phyloP scores from a whole-genome alignment of 495 filamentous ascomycete species.

The Neurospora cerealis region DNA sequence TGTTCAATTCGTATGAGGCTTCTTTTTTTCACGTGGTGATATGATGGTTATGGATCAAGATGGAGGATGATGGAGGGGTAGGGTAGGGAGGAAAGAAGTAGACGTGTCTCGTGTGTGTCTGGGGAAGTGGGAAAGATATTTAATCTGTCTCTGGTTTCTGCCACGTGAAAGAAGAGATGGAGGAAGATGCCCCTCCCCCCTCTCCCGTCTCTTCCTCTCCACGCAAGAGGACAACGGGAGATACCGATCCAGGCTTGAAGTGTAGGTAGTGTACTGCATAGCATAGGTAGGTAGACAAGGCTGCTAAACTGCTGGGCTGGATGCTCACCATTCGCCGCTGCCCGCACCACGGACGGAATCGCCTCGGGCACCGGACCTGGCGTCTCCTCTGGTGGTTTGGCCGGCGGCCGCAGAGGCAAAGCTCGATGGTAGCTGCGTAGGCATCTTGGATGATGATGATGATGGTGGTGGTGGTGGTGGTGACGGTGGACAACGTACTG shows the following conservation, averaged over 20 bases:
- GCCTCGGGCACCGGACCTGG: slow-evolving; percentile 18
- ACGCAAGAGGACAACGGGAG: background rate
- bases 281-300: background rate
- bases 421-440: slow-evolving; percentile 69
- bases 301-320: background rate
- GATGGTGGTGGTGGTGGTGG: background rate
- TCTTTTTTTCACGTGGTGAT: background rate
- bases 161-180: background rate
- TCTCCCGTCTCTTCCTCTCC: background rate
- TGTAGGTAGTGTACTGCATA: background rate
- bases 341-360: slow-evolving; percentile 19
- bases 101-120: background rate
- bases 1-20: background rate
- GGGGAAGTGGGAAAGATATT: background rate
- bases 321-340: slow-evolving; percentile 27
- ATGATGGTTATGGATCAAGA: background rate
- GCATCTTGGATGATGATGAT: slow-evolving; percentile 38
- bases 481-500: background rate
- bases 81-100: background rate
- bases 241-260: background rate
- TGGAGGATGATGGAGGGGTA: background rate
- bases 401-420: slow-evolving; percentile 77
- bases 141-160: background rate
- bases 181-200: background rate
- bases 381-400: slow-evolving; percentile 49